phyloP scores from a whole-genome alignment of 345 rosid genomes.

The Hibiscus trionum region DNA sequence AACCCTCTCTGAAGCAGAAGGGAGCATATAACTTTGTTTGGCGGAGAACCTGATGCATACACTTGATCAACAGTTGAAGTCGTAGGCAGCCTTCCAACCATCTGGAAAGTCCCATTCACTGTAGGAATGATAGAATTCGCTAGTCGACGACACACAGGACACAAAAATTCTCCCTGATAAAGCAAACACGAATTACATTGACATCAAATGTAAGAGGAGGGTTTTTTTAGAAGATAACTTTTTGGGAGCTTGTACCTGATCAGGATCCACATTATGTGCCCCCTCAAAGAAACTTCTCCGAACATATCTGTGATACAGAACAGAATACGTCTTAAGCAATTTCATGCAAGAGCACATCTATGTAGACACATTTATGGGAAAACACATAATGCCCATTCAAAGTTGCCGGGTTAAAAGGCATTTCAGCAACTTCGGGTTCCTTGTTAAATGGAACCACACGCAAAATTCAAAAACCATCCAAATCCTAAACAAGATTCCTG shows the following conservation, averaged over 20 bases:
- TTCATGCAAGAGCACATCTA: background rate
- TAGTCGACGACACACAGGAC: conserved; percentile 89
- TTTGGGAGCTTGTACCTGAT: conserved; percentile 42
- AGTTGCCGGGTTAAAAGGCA: background rate
- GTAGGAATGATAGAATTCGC: conserved; percentile 82
- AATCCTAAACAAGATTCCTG: conserved; percentile 1
- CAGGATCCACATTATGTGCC: conserved; percentile 72
- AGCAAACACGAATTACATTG: conserved; percentile 15
- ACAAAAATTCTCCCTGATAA: conserved; percentile 88
- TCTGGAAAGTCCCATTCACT: conserved; percentile 36
- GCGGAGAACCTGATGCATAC: conserved; percentile 12
- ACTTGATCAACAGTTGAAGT: conserved; percentile 20
- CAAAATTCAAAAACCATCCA: background rate
- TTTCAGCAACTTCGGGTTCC: background rate
- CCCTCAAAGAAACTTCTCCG: conserved; percentile 83
- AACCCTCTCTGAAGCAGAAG: conserved; percentile 51
- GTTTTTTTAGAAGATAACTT: background rate
- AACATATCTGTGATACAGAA: conserved; percentile 36
- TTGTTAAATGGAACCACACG: background rate
- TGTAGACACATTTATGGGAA: background rate
- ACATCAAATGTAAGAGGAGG: background rate
- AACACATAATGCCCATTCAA: background rate
- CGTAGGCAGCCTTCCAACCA: conserved; percentile 42
- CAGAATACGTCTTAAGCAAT: conserved; percentile 5
- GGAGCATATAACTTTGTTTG: conserved; percentile 23